These are phyloP conservation scores for Lipomyces yamadae DNA, from an alignment of 805 yeast species.

Conservation along the genomic window DNA sequence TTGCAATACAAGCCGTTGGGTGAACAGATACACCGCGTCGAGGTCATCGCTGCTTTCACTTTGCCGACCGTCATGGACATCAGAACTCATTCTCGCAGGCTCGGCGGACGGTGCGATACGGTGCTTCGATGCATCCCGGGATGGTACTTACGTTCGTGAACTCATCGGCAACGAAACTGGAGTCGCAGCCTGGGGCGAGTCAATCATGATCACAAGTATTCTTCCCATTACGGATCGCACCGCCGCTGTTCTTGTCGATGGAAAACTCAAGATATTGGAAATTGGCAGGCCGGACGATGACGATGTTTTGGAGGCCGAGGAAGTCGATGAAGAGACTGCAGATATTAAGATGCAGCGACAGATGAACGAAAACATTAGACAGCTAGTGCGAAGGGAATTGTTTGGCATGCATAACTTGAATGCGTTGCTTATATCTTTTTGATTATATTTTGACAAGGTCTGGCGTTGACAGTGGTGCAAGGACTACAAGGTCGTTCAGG, in stretches of 20 bases:
- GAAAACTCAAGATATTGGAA: slow-evolving; percentile 17
- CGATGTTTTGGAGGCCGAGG: background rate
- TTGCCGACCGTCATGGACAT: slow-evolving; percentile 30
- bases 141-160: slow-evolving; percentile 28
- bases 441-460: background rate
- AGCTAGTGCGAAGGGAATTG: slow-evolving; percentile 30
- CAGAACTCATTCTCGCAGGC: slow-evolving; percentile 31
- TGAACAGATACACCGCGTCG: slow-evolving; percentile 35
- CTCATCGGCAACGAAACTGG: slow-evolving; percentile 20
- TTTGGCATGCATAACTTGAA: slow-evolving; percentile 31
- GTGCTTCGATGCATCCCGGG: slow-evolving; percentile 27
- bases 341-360: slow-evolving; percentile 10
- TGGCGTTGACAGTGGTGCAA: background rate
- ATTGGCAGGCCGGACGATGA: slow-evolving; percentile 17
- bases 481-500: background rate
- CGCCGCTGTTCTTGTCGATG: slow-evolving; percentile 22
- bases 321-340: slow-evolving; percentile 6
- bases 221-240: slow-evolving; percentile 17
- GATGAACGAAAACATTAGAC: slow-evolving; percentile 21
- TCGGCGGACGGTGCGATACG: slow-evolving; percentile 38
- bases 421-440: slow-evolving; percentile 27
- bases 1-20: slow-evolving; percentile 21
- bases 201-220: slow-evolving; percentile 25
- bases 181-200: background rate
- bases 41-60: slow-evolving; percentile 30